phyloP scores from a whole-genome alignment of 768 basidiomycete species.

The Tephrocybe sp. region DNA sequence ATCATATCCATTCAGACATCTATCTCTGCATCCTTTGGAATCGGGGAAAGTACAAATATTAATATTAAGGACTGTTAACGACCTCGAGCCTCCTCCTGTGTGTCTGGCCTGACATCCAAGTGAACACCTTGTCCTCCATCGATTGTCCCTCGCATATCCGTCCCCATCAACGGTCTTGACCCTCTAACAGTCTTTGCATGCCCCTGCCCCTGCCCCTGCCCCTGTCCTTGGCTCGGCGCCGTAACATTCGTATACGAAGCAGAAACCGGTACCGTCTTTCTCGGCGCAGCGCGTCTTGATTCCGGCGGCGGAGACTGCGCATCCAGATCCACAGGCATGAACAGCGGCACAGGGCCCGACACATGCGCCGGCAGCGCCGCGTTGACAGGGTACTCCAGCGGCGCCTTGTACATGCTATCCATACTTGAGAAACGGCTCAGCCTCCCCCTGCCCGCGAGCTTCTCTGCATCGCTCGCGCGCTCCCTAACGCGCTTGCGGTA shows the following conservation, averaged over 20 bases:
- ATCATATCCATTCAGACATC: too few relatives aligned
- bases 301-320: constrained; percentile 4
- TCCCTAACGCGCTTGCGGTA: constrained; percentile 24
- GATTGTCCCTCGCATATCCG: too few relatives aligned
- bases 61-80: too few relatives aligned
- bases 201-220: background rate
- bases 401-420: constrained; percentile 17
- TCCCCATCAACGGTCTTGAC: constrained; percentile 9
- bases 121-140: too few relatives aligned
- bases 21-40: too few relatives aligned
- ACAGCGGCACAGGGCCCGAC: constrained; percentile 20
- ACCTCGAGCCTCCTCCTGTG: too few relatives aligned
- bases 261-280: constrained; percentile 12
- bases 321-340: constrained; percentile 18
- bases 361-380: constrained; percentile 16
- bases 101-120: too few relatives aligned
- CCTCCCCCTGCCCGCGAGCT: constrained; percentile 14
- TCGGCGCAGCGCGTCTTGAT: constrained; percentile 8
- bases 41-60: too few relatives aligned
- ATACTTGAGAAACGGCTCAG: constrained; percentile 16
- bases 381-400: constrained; percentile 18
- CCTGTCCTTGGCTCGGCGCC: too few relatives aligned
- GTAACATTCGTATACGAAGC: constrained; percentile 8
- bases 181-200: background rate
- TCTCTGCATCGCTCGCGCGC: constrained; percentile 18